A percentile compares a stretch with the other conserved stretches of the same genome.
Conservation (phyloP, 2,329 filamentous ascomycete genomes). For the Ilyonectria destructans region DNA sequence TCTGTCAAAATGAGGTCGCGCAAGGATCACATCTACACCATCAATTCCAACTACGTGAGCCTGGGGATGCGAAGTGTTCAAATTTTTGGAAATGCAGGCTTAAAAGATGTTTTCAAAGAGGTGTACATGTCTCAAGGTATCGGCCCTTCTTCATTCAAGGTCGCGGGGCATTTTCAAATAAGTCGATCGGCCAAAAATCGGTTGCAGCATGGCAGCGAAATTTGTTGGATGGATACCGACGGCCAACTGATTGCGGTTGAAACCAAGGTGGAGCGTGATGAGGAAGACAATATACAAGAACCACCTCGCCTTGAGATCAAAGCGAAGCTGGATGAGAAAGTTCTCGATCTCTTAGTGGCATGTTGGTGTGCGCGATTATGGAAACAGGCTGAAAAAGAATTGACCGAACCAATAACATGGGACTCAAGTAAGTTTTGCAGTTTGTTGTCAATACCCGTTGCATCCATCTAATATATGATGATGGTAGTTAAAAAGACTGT, state of each 20-base stretch:
- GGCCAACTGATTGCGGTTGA: constrained; percentile 48
- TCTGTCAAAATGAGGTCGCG: constrained; percentile 39
- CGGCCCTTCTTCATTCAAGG: constrained; percentile 39
- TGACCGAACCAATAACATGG: constrained; percentile 46
- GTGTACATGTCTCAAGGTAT: constrained; percentile 39
- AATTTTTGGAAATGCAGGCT: constrained; percentile 42
- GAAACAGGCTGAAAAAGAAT: constrained; percentile 46
- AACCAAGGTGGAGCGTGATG: constrained; percentile 40
- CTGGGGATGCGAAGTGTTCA: constrained; percentile 19
- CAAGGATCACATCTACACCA: constrained; percentile 52
- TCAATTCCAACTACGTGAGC: constrained; percentile 38
- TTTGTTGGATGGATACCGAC: constrained; percentile 45
- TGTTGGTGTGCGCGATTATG: constrained; percentile 52
- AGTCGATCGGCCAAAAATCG: constrained; percentile 39
- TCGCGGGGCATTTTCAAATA: constrained; percentile 45
- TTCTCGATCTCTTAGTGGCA: constrained; percentile 49
- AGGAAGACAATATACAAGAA: constrained; percentile 34
- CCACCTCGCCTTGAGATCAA: constrained; percentile 47
- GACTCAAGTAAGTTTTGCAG: constrained; percentile 40
- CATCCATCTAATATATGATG: background rate
- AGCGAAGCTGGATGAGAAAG: constrained; percentile 41
- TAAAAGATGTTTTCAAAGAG: constrained; percentile 42
- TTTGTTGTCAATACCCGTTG: background rate
- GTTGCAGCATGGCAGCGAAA: constrained; percentile 43
- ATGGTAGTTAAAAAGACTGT: constrained; percentile 1